phyloP scores from a whole-genome alignment of 2,329 filamentous ascomycete species.

The Erysiphe neolycopersici region DNA sequence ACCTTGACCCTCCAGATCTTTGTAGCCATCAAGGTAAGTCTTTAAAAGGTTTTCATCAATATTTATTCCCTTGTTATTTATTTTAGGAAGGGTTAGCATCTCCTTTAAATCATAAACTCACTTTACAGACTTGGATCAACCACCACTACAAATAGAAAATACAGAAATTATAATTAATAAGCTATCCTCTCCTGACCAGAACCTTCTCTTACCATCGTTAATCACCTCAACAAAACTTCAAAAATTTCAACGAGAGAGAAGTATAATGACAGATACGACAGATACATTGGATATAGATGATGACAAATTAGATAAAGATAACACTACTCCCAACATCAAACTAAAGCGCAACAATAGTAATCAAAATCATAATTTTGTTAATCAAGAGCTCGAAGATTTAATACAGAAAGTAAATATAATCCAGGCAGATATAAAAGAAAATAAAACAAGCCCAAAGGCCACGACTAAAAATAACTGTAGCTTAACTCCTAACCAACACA shows the following conservation, averaged over 20 bases:
- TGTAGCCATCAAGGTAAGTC: no score
- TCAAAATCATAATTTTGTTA: not conserved
- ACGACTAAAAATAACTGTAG: slow-evolving; percentile 7
- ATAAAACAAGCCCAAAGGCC: slow-evolving; percentile 2
- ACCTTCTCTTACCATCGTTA: not conserved
- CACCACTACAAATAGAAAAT: not conserved
- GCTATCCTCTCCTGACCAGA: not conserved
- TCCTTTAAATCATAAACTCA: not conserved
- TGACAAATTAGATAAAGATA: not conserved
- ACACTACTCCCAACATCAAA: no score
- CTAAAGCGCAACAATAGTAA: not conserved
- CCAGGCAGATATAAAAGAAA: slow-evolving; percentile 8
- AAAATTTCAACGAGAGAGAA: not conserved
- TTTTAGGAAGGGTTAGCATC: not conserved
- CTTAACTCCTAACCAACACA: slow-evolving; percentile 3
- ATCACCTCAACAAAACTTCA: not conserved
- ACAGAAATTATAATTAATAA: not conserved
- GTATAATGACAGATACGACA: not conserved
- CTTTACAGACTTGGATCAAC: not conserved
- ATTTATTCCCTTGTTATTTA: not conserved
- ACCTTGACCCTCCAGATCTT: no score
- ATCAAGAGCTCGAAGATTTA: slow-evolving; percentile 9
- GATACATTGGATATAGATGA: not conserved
- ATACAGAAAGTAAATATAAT: slow-evolving; percentile 10
- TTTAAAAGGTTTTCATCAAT: not conserved